Conservation (phyloP, 2,329 filamentous ascomycete genomes). For the Penicillium sp. region DNA sequence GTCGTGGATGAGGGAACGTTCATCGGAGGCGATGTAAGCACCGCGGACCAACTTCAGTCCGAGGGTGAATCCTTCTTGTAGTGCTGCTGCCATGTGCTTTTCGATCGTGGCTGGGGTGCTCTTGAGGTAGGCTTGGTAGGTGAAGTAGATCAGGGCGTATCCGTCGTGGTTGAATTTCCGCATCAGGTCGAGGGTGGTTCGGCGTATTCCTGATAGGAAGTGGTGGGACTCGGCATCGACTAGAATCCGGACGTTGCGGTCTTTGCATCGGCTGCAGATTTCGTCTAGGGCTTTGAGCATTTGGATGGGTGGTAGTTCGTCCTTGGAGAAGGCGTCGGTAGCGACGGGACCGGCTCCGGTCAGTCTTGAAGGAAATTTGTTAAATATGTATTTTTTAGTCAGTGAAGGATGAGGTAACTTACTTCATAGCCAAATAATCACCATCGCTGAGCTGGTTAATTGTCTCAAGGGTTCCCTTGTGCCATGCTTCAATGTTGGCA, state of each 20-base stretch:
- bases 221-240: slow-evolving; percentile 85
- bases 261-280: slow-evolving; percentile 60
- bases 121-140: slow-evolving; percentile 78
- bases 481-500: slow-evolving; percentile 59
- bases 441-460: slow-evolving; percentile 52
- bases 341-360: slow-evolving; percentile 75
- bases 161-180: slow-evolving; percentile 69
- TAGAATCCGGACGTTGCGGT: slow-evolving; percentile 70
- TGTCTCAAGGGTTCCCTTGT: slow-evolving; percentile 71
- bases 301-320: slow-evolving; percentile 63
- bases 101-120: slow-evolving; percentile 58
- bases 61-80: slow-evolving; percentile 62
- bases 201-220: slow-evolving; percentile 76
- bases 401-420: slow-evolving; percentile 2
- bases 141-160: slow-evolving; percentile 73
- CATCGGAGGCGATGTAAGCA: slow-evolving; percentile 71
- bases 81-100: slow-evolving; percentile 61
- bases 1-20: slow-evolving; percentile 68
- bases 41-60: slow-evolving; percentile 76
- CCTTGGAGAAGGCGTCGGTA: slow-evolving; percentile 64
- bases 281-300: slow-evolving; percentile 70
- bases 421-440: slow-evolving; percentile 68
- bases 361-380: slow-evolving; percentile 48
- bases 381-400: neutral
- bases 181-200: slow-evolving; percentile 77